Conservation (phyloP, 352 stramenopile genomes). For the Globisporangium emineosum region DNA sequence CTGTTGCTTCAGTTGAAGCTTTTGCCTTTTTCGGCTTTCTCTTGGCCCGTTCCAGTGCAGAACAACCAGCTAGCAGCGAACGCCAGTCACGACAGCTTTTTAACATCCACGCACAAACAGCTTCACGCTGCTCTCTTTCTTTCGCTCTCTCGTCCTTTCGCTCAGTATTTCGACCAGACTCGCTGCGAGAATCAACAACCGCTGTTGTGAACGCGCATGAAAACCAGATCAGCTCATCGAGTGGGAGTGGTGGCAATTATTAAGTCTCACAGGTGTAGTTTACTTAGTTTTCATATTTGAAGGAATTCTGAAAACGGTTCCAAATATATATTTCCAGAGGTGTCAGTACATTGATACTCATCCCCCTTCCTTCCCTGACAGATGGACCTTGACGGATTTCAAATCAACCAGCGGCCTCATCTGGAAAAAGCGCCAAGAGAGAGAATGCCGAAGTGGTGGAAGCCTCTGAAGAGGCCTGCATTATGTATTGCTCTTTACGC, state of each 20-base stretch:
- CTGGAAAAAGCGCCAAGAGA: not conserved
- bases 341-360: not conserved
- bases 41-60: not conserved
- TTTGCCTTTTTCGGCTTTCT: not conserved
- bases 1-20: conserved; percentile 5
- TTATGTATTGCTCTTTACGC: no score
- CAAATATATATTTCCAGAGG: not conserved
- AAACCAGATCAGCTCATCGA: conserved; percentile 12
- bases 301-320: not conserved
- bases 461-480: no score
- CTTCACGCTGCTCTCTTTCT: not conserved
- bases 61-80: not conserved
- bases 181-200: no score
- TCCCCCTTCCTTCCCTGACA: no score
- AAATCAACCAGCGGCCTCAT: not conserved
- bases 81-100: not conserved
- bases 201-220: not conserved
- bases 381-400: not conserved
- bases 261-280: not conserved
- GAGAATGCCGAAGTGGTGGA: no score
- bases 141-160: not conserved
- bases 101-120: not conserved
- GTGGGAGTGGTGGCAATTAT: not conserved
- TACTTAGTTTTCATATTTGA: not conserved
- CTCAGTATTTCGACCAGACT: no score